Conservation (phyloP, 108 stramenopile genomes). For the Skeletonema tropicum region DNA sequence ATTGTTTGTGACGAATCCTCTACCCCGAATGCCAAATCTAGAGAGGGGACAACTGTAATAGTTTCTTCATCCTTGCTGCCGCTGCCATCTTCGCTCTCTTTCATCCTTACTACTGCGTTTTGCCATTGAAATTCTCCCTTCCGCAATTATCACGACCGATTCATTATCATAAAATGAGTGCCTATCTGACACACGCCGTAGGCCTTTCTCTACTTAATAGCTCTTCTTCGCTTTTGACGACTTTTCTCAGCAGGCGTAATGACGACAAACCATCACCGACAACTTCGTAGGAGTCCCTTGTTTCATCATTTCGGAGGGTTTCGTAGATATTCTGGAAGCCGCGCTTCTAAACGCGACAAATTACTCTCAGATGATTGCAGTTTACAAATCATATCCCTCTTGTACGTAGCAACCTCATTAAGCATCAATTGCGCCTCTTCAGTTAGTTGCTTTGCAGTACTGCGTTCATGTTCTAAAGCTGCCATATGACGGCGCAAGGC, state of each 20-base stretch:
- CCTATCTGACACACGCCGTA: conserved; percentile 47
- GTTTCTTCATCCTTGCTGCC: conserved; percentile 14
- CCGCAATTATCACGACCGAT: conserved; percentile 64
- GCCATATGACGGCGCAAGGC: conserved; percentile 21
- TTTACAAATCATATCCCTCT: conserved; percentile 60
- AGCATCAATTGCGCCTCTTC: conserved; percentile 31
- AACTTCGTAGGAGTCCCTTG: conserved; percentile 44
- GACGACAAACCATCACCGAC: conserved; percentile 70
- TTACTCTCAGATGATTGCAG: conserved; percentile 62
- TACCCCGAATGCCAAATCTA: conserved; percentile 30
- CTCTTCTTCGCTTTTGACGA: conserved; percentile 57
- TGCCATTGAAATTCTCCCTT: conserved; percentile 68
- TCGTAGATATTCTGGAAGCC: conserved; percentile 55
- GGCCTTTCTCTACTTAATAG: conserved; percentile 61
- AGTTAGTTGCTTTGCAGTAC: conserved; percentile 23
- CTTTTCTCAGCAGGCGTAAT: conserved; percentile 54
- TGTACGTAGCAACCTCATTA: conserved; percentile 38
- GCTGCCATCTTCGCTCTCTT: neutral
- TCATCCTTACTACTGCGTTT: conserved; percentile 35
- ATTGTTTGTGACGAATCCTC: conserved; percentile 10
- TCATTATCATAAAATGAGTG: conserved; percentile 61
- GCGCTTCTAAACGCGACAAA: conserved; percentile 52
- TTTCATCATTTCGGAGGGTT: conserved; percentile 31
- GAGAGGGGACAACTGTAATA: conserved; percentile 57
- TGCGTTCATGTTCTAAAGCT: conserved; percentile 60